Evolutionary conservation across 1,284 basidiomycete genomes (phyloP).

Genomic region (Wolfiporia cocos): DNA sequence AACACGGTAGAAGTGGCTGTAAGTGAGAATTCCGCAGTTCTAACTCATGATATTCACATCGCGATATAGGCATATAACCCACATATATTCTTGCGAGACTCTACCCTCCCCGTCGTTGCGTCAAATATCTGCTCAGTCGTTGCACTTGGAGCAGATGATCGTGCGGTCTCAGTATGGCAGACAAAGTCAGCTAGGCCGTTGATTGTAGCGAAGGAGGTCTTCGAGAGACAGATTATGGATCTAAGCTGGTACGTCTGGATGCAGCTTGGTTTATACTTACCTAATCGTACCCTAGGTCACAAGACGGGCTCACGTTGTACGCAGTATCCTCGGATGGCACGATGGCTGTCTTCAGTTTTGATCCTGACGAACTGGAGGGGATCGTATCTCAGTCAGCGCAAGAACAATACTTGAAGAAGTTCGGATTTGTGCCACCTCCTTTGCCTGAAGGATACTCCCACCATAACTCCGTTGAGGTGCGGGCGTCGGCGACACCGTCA

Average conservation of each 20-base stretch:
- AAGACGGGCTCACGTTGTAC: conserved; percentile 88
- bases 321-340: conserved; percentile 96
- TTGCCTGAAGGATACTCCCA: conserved; percentile 67
- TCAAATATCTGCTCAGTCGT: conserved; percentile 82
- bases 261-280: neutral
- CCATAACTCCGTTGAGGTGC: conserved; percentile 19
- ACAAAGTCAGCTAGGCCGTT: conserved; percentile 87
- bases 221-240: conserved; percentile 93
- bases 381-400: conserved; percentile 74
- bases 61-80: conserved; percentile 80
- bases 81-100: conserved; percentile 81
- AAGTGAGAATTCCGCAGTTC: conserved; percentile 24
- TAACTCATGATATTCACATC: conserved; percentile 10
- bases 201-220: conserved; percentile 90
- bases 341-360: conserved; percentile 84
- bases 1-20: conserved; percentile 97
- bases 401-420: conserved; percentile 73
- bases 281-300: conserved; percentile 53
- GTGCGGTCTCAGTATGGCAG: conserved; percentile 89
- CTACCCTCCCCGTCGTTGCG: conserved; percentile 55
- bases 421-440: conserved; percentile 62
- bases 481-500: conserved; percentile 7
- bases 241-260: conserved; percentile 69
- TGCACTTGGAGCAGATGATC: conserved; percentile 87
- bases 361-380: conserved; percentile 75